A percentile compares a stretch with the other conserved stretches of the same genome.
phyloP scores from a whole-genome alignment of 2,329 filamentous ascomycete genomes.

The Phialemoniopsis sp. region DNA sequence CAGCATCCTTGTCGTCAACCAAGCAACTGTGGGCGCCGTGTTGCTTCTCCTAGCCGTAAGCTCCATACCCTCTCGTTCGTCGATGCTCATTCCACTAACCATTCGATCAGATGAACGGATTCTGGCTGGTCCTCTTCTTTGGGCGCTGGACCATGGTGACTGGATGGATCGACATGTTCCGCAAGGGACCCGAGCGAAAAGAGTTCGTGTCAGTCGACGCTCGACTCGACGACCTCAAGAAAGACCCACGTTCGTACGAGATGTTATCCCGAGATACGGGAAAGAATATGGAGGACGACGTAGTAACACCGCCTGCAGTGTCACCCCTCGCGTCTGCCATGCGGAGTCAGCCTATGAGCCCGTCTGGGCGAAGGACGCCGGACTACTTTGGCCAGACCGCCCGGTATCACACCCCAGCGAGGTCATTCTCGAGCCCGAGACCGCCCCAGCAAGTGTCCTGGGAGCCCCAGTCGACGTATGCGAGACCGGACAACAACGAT shows the following conservation, averaged over 20 bases:
- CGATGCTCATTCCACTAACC: slow-evolving; percentile 3
- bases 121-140: slow-evolving; percentile 81
- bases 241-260: slow-evolving; percentile 70
- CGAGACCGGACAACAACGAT: slow-evolving; percentile 19
- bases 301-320: slow-evolving; percentile 44
- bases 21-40: slow-evolving; percentile 75
- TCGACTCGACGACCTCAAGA: slow-evolving; percentile 50
- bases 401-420: slow-evolving; percentile 47
- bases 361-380: slow-evolving; percentile 39
- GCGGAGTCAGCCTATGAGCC: slow-evolving; percentile 14
- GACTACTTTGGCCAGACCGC: slow-evolving; percentile 54
- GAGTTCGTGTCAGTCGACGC: slow-evolving; percentile 92
- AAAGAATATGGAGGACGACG: slow-evolving; percentile 33
- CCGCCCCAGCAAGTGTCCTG: slow-evolving; percentile 33
- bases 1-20: slow-evolving; percentile 60
- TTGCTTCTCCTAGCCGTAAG: slow-evolving; percentile 76
- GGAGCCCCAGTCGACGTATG: slow-evolving; percentile 37
- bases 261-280: slow-evolving; percentile 65
- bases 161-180: slow-evolving; percentile 68
- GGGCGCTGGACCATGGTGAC: slow-evolving; percentile 79
- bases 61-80: too few species aligned
- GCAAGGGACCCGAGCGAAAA: slow-evolving; percentile 45
- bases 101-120: slow-evolving; percentile 64
- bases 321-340: slow-evolving; percentile 18
- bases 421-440: slow-evolving; percentile 53